Percentiles rank a stretch among this genome's conserved stretches.
phyloP scores from a whole-genome alignment of 768 basidiomycete genomes.

The Amylocystis lapponica region DNA sequence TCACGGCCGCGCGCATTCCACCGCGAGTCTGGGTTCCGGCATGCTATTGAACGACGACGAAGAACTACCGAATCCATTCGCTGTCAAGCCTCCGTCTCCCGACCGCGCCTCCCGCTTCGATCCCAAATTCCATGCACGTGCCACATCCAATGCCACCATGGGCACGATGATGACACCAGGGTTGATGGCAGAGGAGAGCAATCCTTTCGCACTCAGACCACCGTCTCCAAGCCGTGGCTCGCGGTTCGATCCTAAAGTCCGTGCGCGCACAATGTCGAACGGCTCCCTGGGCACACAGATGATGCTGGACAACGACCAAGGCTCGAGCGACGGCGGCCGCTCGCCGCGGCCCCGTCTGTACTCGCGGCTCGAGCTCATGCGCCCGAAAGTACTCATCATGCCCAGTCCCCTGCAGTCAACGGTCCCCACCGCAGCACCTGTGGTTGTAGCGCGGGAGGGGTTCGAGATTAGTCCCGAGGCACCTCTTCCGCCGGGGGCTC shows the following conservation, averaged over 20 bases:
- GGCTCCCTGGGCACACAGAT: slow-evolving; percentile 60
- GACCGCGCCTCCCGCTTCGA: slow-evolving; percentile 40
- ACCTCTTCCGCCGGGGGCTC: slow-evolving; percentile 72
- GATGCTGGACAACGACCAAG: slow-evolving; percentile 42
- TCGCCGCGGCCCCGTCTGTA: slow-evolving; percentile 49
- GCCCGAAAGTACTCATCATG: slow-evolving; percentile 94
- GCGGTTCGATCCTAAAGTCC: slow-evolving; percentile 39
- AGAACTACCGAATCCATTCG: slow-evolving; percentile 27
- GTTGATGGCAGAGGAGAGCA: slow-evolving; percentile 16
- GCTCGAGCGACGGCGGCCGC: slow-evolving; percentile 15
- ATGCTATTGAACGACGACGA: slow-evolving; percentile 35
- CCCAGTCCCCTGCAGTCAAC: slow-evolving; percentile 73
- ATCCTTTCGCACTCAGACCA: slow-evolving; percentile 30
- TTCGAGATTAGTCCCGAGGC: slow-evolving; percentile 67
- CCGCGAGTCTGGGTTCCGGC: slow-evolving; percentile 45
- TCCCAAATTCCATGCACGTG: slow-evolving; percentile 40
- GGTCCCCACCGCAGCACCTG: slow-evolving; percentile 20
- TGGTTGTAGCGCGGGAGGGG: slow-evolving; percentile 40
- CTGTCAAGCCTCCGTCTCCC: slow-evolving; percentile 28
- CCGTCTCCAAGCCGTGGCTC: slow-evolving; percentile 35
- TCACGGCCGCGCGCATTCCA: slow-evolving; percentile 46
- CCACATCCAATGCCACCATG: slow-evolving; percentile 46
- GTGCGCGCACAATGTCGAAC: slow-evolving; percentile 36
- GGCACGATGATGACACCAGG: slow-evolving; percentile 33
- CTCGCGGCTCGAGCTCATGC: slow-evolving; percentile 73